Conservation (phyloP, 352 stramenopile genomes). For the Phytophthora chlamydospora region DNA sequence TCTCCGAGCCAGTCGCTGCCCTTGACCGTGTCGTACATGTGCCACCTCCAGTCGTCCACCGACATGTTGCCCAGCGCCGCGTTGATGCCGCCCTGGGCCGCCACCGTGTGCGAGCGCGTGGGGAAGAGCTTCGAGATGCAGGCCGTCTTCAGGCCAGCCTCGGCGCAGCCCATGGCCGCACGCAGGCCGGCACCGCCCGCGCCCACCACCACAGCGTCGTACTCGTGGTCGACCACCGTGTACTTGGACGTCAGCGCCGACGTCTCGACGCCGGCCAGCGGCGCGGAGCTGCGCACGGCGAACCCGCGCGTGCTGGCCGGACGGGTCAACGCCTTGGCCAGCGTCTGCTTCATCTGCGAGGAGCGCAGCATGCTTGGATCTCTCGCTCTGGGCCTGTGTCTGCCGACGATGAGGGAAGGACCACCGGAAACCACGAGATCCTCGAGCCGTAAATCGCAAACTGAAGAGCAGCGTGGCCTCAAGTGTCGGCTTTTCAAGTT, state of each 20-base stretch:
- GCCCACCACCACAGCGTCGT: slow-evolving; percentile 96
- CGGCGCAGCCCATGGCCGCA: slow-evolving; percentile 93
- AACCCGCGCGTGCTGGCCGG: slow-evolving; percentile 26
- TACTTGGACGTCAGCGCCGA: slow-evolving; percentile 59
- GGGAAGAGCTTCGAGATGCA: slow-evolving; percentile 99
- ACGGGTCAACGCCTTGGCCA: slow-evolving; percentile 18
- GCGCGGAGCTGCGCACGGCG: slow-evolving; percentile 30
- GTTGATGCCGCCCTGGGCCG: slow-evolving; percentile 97
- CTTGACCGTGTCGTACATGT: slow-evolving; percentile 99
- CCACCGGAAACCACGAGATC: slow-evolving; percentile 24
- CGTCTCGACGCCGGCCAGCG: slow-evolving; percentile 34
- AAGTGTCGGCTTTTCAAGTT: slow-evolving; percentile 2
- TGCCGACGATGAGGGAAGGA: background rate
- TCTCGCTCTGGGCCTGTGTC: background rate
- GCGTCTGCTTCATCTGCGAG: slow-evolving; percentile 30
- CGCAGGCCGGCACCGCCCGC: slow-evolving; percentile 93
- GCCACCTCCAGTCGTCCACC: slow-evolving; percentile 96
- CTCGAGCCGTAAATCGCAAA: slow-evolving; percentile 2
- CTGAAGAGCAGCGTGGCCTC: slow-evolving; percentile 7
- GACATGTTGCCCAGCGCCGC: slow-evolving; percentile 97
- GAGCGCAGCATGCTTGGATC: slow-evolving; percentile 34
- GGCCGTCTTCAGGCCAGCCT: slow-evolving; percentile 96
- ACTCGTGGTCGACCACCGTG: slow-evolving; percentile 95
- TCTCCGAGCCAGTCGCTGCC: slow-evolving; percentile 97
- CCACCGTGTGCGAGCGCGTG: slow-evolving; percentile 96